Evolutionary conservation across 1,139 yeast genomes (phyloP).

Genomic region (Pneumocystis canis): DNA sequence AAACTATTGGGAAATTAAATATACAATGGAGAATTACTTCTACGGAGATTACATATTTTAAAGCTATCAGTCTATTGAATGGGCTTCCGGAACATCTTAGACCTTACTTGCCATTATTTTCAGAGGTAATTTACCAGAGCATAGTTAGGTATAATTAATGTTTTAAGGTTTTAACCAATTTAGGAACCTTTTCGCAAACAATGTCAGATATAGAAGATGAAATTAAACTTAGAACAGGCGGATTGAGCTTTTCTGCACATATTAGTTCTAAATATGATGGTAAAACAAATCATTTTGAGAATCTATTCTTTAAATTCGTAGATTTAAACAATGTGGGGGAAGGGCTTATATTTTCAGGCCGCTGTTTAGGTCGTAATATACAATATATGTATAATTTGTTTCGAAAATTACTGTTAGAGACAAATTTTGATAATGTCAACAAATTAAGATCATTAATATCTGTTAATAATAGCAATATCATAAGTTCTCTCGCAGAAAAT

Average conservation of each 20-base stretch:
- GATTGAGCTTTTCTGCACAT: slow-evolving; percentile 46
- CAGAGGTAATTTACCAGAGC: slow-evolving; percentile 41
- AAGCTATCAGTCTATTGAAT: slow-evolving; percentile 42
- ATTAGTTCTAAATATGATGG: slow-evolving; percentile 41
- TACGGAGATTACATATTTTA: slow-evolving; percentile 57
- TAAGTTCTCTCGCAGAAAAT: slow-evolving; percentile 71
- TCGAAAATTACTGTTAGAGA: slow-evolving; percentile 50
- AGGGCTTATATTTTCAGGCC: slow-evolving; percentile 47
- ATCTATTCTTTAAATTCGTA: slow-evolving; percentile 14
- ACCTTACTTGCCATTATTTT: slow-evolving; percentile 61
- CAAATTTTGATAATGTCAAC: slow-evolving; percentile 54
- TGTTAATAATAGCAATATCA: slow-evolving; percentile 37
- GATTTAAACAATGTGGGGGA: slow-evolving; percentile 34
- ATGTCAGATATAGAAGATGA: slow-evolving; percentile 77
- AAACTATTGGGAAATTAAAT: slow-evolving; percentile 15
- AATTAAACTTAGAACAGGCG: slow-evolving; percentile 75
- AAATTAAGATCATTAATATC: slow-evolving; percentile 63
- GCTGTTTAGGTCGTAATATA: slow-evolving; percentile 56
- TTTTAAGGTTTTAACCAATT: slow-evolving; percentile 33
- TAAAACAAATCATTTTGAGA: slow-evolving; percentile 18
- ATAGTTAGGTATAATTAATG: not conserved
- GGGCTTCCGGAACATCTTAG: slow-evolving; percentile 44
- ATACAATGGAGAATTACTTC: slow-evolving; percentile 31
- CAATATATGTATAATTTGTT: slow-evolving; percentile 48
- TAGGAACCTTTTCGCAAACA: slow-evolving; percentile 58